Conservation (phyloP, 1,284 basidiomycete species). For the Porodaedalea pini region DNA sequence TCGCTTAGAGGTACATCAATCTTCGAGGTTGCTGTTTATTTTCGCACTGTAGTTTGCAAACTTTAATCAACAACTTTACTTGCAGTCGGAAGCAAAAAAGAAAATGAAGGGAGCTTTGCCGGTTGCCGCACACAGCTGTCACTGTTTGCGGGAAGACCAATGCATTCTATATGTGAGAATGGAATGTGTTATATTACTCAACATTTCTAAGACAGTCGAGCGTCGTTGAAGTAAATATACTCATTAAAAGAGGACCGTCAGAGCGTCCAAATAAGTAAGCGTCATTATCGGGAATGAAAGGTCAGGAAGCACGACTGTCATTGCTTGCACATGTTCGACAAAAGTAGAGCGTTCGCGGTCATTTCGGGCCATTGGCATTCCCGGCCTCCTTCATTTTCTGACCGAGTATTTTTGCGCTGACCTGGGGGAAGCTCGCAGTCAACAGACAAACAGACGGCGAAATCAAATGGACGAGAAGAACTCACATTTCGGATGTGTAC, state of each 20-base stretch:
- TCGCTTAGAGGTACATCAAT: not conserved
- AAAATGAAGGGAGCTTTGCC: not conserved
- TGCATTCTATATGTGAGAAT: not conserved
- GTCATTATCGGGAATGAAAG: not conserved
- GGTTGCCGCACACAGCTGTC: not conserved
- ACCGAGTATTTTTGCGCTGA: conserved; percentile 79
- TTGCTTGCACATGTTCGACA: no score
- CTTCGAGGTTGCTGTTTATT: conserved; percentile 3
- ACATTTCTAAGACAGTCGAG: not conserved
- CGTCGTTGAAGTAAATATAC: not conserved
- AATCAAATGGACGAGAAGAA: conserved; percentile 21
- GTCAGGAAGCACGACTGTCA: not conserved
- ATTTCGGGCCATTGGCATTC: conserved; percentile 38
- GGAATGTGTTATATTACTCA: not conserved
- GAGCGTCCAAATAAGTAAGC: not conserved
- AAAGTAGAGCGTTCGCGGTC: not conserved
- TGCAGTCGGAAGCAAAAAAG: not conserved
- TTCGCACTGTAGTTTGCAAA: conserved; percentile 1
- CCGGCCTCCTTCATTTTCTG: conserved; percentile 51
- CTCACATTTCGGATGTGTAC: conserved; percentile 82
- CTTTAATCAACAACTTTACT: conserved; percentile 5
- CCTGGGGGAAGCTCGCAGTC: conserved; percentile 38
- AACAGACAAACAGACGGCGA: conserved; percentile 17
- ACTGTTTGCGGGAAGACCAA: not conserved
- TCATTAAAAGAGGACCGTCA: not conserved